Evolutionary conservation across 768 basidiomycete species (phyloP).

Genomic region (Daedalea quercina): DNA sequence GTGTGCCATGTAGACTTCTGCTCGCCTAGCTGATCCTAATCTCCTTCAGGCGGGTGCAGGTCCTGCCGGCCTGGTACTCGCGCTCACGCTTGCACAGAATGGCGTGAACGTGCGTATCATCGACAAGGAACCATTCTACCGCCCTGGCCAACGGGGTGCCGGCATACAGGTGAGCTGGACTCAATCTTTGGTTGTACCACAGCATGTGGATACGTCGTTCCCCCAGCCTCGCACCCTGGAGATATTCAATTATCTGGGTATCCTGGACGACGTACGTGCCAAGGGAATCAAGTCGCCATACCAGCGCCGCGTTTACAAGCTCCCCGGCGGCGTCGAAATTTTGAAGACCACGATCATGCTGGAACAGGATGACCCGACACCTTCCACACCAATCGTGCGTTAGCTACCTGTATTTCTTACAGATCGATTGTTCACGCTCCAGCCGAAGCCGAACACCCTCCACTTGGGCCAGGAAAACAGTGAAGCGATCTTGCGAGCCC

Average conservation of each 20-base stretch:
- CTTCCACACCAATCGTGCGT: conserved; percentile 9
- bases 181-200: too few relatives aligned
- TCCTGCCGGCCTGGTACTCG: conserved; percentile 15
- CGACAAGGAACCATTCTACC: conserved; percentile 13
- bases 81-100: conserved; percentile 12
- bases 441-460: not conserved
- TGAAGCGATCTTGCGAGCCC: conserved; percentile 26
- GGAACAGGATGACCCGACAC: conserved; percentile 2
- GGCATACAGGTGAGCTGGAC: conserved; percentile 18
- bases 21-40: too few relatives aligned
- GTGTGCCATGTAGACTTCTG: not conserved
- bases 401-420: too few relatives aligned
- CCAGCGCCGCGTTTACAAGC: conserved; percentile 11
- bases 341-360: not conserved
- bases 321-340: conserved; percentile 12
- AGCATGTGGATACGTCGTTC: too few relatives aligned
- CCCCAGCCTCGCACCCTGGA: conserved; percentile 18
- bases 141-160: conserved; percentile 20
- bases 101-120: conserved; percentile 17
- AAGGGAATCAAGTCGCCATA: not conserved
- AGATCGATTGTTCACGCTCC: not conserved
- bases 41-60: conserved; percentile 16
- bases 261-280: conserved; percentile 10
- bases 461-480: conserved; percentile 12
- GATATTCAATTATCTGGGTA: conserved; percentile 13